Conservation (phyloP, 139 green algal genomes). For the Coelastrella sp. region DNA sequence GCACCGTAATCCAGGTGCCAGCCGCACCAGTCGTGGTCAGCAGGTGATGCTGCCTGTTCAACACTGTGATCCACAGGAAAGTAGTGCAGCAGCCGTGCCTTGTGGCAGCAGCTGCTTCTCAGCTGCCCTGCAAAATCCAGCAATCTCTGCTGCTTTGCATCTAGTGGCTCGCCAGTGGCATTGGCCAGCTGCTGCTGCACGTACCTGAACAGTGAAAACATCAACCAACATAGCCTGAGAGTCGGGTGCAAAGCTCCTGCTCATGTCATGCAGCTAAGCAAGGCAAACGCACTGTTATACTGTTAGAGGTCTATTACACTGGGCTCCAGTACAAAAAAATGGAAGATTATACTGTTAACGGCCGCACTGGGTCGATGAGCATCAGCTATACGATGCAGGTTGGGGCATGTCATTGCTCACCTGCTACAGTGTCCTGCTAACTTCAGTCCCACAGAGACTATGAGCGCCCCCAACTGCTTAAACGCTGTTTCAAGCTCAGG, state of each 20-base stretch:
- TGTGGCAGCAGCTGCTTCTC: conserved; percentile 21
- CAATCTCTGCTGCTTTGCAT: neutral
- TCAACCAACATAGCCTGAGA: too few species aligned
- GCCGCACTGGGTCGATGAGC: too few species aligned
- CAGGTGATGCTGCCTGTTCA: conserved; percentile 10
- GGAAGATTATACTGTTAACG: too few species aligned
- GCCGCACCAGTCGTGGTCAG: neutral
- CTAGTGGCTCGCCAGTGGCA: conserved; percentile 2
- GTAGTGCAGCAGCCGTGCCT: conserved; percentile 85
- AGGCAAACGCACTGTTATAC: too few species aligned
- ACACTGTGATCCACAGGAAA: conserved; percentile 54
- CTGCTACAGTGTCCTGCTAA: conserved; percentile 67
- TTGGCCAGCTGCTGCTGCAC: conserved; percentile 37
- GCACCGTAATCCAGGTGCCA: neutral
- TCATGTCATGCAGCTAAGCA: too few species aligned
- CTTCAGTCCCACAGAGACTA: conserved; percentile 65
- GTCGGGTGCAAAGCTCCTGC: too few species aligned
- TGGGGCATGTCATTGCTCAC: conserved; percentile 45
- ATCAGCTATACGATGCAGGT: too few species aligned
- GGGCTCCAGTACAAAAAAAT: too few species aligned
- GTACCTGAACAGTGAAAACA: conserved; percentile 32
- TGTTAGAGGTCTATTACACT: too few species aligned
- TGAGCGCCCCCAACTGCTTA: conserved; percentile 72
- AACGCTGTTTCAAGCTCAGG: conserved; percentile 76
- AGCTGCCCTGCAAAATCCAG: conserved; percentile 37